phyloP scores from a whole-genome alignment of 23 red algal species.

The Chondrus crispus region DNA sequence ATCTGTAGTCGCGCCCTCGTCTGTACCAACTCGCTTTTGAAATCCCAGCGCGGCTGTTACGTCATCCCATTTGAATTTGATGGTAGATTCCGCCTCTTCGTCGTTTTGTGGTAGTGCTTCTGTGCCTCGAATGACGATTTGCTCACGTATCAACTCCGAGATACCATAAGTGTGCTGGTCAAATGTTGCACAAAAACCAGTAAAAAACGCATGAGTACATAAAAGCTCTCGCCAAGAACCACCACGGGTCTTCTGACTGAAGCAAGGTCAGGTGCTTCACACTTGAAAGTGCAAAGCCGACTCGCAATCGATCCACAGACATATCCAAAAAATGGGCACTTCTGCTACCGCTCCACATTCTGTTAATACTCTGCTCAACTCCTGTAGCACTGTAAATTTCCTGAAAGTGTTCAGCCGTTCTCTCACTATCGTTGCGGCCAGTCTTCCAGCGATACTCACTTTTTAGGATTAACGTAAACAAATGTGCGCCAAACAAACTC shows the following conservation, averaged over 20 bases:
- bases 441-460: background rate
- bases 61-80: too few species aligned
- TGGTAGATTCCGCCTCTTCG: too few species aligned
- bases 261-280: background rate
- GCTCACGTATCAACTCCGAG: too few species aligned
- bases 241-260: conserved; percentile 23
- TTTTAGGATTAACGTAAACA: conserved; percentile 12
- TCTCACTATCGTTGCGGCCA: background rate
- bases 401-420: background rate
- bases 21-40: too few species aligned
- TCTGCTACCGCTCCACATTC: too few species aligned
- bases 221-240: conserved; percentile 19
- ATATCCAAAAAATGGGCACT: too few species aligned
- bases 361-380: too few species aligned
- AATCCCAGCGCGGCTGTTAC: too few species aligned
- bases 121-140: too few species aligned
- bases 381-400: background rate
- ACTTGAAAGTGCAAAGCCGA: background rate
- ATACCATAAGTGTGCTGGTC: too few species aligned
- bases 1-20: too few species aligned
- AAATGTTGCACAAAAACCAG: background rate
- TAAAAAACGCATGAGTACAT: background rate
- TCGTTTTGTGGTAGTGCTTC: too few species aligned
- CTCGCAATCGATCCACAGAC: background rate
- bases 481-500: background rate